Evolutionary conservation across 306 rosid genomes (phyloP).

Genomic region (Senna tora): DNA sequence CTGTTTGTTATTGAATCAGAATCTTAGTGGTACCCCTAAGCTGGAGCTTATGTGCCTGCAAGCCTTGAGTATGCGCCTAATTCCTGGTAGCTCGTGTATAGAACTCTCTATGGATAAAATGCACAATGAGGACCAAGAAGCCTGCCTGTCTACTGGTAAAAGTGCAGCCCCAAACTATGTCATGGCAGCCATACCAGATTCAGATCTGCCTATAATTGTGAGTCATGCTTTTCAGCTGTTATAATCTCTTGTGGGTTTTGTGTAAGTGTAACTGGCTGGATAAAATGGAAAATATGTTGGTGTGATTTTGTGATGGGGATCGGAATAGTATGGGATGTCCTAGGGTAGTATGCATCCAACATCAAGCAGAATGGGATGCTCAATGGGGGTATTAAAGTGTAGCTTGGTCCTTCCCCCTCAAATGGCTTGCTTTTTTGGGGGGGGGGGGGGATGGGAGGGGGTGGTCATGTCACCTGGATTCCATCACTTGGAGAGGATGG

Average conservation of each 20-base stretch:
- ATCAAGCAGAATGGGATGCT: too few species aligned
- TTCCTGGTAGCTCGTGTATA: slow-evolving; percentile 58
- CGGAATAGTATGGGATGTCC: too few species aligned
- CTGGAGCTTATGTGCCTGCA: slow-evolving; percentile 82
- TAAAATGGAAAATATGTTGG: too few species aligned
- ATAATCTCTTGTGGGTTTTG: neutral
- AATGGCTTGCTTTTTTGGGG: too few species aligned
- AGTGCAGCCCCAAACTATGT: slow-evolving; percentile 47
- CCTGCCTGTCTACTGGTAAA: slow-evolving; percentile 52
- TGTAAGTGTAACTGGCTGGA: neutral
- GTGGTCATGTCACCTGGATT: too few species aligned
- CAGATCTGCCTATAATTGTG: slow-evolving; percentile 69
- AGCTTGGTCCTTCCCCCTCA: too few species aligned
- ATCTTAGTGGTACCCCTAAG: slow-evolving; percentile 60
- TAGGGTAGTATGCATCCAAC: too few species aligned
- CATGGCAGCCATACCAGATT: slow-evolving; percentile 47
- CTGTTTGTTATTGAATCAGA: slow-evolving; percentile 48
- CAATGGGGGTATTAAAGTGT: too few species aligned
- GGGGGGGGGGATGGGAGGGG: too few species aligned
- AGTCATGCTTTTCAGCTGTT: slow-evolving; percentile 45
- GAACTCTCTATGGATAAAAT: slow-evolving; percentile 56
- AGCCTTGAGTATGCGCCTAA: slow-evolving; percentile 67
- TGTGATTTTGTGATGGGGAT: too few species aligned
- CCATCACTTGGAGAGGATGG: too few species aligned
- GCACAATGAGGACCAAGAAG: slow-evolving; percentile 55